These are phyloP conservation scores for Aspergillus diversus DNA, from an alignment of 495 filamentous ascomycete species.

Conservation along the genomic window DNA sequence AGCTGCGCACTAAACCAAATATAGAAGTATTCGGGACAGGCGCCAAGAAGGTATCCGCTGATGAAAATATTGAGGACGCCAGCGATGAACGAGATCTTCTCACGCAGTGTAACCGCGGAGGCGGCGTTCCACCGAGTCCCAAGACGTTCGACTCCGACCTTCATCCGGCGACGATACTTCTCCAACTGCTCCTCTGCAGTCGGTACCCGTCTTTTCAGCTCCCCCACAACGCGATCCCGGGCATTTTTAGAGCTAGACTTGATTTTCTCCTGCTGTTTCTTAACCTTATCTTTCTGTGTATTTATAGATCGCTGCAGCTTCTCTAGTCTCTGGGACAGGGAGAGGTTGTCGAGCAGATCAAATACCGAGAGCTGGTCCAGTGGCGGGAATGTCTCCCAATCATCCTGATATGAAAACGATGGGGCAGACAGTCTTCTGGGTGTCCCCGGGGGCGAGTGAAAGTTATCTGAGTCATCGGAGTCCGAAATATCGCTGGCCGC, in stretches of 20 bases:
- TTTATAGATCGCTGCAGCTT: slow-evolving; percentile 79
- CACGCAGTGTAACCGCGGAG: slow-evolving; percentile 81
- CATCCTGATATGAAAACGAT: slow-evolving; percentile 85
- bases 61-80: slow-evolving; percentile 97
- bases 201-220: slow-evolving; percentile 81
- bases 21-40: slow-evolving; percentile 83
- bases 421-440: slow-evolving; percentile 62
- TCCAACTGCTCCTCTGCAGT: slow-evolving; percentile 91
- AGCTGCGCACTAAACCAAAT: slow-evolving; percentile 88
- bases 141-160: slow-evolving; percentile 81
- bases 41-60: slow-evolving; percentile 91
- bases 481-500: slow-evolving; percentile 33
- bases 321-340: slow-evolving; percentile 85
- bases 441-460: slow-evolving; percentile 39
- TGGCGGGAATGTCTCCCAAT: slow-evolving; percentile 85
- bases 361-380: slow-evolving; percentile 91
- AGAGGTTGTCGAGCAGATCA: slow-evolving; percentile 91
- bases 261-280: slow-evolving; percentile 77
- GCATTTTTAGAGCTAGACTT: slow-evolving; percentile 58
- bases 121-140: slow-evolving; percentile 85
- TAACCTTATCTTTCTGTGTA: slow-evolving; percentile 82
- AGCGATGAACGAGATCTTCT: slow-evolving; percentile 95
- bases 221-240: slow-evolving; percentile 78
- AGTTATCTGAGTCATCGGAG: slow-evolving; percentile 37
- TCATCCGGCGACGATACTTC: slow-evolving; percentile 86